phyloP scores from a whole-genome alignment of 371 early-diverging fungal species.

The Nematocida parisii region DNA sequence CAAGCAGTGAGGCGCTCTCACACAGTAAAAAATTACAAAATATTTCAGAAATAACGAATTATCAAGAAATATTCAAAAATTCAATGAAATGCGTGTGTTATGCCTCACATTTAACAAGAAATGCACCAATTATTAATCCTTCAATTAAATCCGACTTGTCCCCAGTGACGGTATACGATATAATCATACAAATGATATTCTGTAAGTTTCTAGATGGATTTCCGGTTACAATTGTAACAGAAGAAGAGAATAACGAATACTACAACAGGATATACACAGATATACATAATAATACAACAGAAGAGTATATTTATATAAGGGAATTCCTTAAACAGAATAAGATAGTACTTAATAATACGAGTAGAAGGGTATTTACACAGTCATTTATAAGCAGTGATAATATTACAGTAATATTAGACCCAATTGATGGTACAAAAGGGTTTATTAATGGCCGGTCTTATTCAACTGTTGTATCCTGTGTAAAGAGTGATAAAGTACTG shows the following conservation, averaged over 20 bases:
- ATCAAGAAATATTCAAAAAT: conserved; percentile 9
- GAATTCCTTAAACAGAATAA: conserved; percentile 1
- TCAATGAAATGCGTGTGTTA: conserved; percentile 8
- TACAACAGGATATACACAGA: conserved; percentile 1
- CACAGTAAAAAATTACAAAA: too few species aligned
- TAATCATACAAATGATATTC: conserved; percentile 44
- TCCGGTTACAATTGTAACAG: conserved; percentile 33
- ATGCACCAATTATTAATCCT: background rate
- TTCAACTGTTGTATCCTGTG: conserved; percentile 30
- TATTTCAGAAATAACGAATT: background rate
- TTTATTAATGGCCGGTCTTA: conserved; percentile 23
- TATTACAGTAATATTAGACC: conserved; percentile 30
- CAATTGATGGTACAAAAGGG: conserved; percentile 48
- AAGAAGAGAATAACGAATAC: conserved; percentile 33
- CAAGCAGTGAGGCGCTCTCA: too few species aligned
- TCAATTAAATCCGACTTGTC: conserved; percentile 2
- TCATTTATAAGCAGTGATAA: background rate
- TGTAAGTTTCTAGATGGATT: background rate
- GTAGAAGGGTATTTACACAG: background rate
- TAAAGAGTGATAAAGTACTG: background rate
- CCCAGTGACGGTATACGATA: conserved; percentile 29
- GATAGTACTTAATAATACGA: background rate
- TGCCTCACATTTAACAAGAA: conserved; percentile 18
- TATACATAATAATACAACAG: background rate
- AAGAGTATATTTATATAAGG: background rate